Percentiles rank a stretch among this genome's conserved stretches.
Evolutionary conservation across 2,329 filamentous ascomycete species (phyloP).

Genomic region (Sporothrix sp.): DNA sequence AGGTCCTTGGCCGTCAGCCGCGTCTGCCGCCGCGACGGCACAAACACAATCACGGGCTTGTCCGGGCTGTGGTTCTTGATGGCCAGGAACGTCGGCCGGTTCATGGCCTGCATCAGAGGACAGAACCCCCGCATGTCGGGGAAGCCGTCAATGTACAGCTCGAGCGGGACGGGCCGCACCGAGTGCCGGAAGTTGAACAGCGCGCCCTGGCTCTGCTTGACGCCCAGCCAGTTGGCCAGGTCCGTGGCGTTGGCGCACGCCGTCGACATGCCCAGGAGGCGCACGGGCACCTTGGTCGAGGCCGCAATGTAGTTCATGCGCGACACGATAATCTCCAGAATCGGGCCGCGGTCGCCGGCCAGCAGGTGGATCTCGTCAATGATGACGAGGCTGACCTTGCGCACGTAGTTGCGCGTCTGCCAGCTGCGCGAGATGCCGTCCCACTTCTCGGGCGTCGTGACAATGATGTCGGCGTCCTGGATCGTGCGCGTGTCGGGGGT

Average conservation of each 20-base stretch:
- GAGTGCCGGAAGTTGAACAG: slow-evolving; percentile 97
- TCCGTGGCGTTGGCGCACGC: slow-evolving; percentile 94
- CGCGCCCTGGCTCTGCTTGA: slow-evolving; percentile 60
- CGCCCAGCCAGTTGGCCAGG: slow-evolving; percentile 90
- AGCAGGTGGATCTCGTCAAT: slow-evolving; percentile 97
- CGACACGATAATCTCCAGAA: slow-evolving; percentile 91
- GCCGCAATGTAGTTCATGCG: slow-evolving; percentile 98
- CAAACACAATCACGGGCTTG: slow-evolving; percentile 97
- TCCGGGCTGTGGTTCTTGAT: slow-evolving; percentile 94
- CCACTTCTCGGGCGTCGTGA: slow-evolving; percentile 99
- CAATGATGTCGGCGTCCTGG: slow-evolving; percentile 90
- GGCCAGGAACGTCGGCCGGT: slow-evolving; percentile 87
- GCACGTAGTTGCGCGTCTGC: slow-evolving; percentile 94
- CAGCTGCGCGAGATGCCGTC: slow-evolving; percentile 98
- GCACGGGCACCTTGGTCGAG: slow-evolving; percentile 79
- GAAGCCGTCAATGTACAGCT: slow-evolving; percentile 96
- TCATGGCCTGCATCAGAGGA: slow-evolving; percentile 98
- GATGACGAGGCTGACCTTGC: slow-evolving; percentile 89
- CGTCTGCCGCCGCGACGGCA: slow-evolving; percentile 89
- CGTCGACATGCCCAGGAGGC: slow-evolving; percentile 96
- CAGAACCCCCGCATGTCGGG: slow-evolving; percentile 93
- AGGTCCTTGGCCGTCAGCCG: slow-evolving; percentile 90
- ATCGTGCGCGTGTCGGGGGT: slow-evolving; percentile 95
- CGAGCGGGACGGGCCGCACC: slow-evolving; percentile 87
- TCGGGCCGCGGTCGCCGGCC: slow-evolving; percentile 92